Conservation (phyloP, 306 rosid genomes). For the Cyamopsis tetragonoloba region DNA sequence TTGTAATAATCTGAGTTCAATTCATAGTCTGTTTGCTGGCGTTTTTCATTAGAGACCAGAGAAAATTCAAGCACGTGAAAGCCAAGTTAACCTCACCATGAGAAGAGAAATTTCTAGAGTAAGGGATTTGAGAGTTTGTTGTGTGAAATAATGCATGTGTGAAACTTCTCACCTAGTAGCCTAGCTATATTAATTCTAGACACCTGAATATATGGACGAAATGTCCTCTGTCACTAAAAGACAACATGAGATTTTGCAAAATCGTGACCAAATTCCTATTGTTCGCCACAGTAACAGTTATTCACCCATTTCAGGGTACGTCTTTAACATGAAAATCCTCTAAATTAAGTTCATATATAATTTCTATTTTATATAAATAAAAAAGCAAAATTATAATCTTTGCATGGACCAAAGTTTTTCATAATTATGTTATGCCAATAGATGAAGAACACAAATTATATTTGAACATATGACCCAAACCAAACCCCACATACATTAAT, state of each 20-base stretch:
- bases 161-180: constrained; percentile 3
- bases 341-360: not conserved
- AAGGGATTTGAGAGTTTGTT: not conserved
- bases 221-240: constrained; percentile 29
- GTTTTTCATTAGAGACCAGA: too few relatives aligned
- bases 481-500: constrained; percentile 24
- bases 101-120: too few relatives aligned
- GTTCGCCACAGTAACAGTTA: constrained; percentile 18
- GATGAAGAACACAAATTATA: constrained; percentile 21
- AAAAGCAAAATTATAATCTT: not conserved
- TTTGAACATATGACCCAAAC: constrained; percentile 23
- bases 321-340: constrained; percentile 4
- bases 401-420: constrained; percentile 21
- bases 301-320: constrained; percentile 25
- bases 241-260: constrained; percentile 19
- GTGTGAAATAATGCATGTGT: constrained; percentile 2
- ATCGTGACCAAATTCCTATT: constrained; percentile 28
- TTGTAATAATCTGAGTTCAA: too few relatives aligned
- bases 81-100: too few relatives aligned
- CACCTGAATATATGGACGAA: constrained; percentile 25
- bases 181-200: constrained; percentile 4
- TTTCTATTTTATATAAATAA: not conserved
- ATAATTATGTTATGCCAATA: constrained; percentile 16
- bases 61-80: too few relatives aligned
- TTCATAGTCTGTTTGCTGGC: too few relatives aligned